Evolutionary conservation across 2,329 filamentous ascomycete species (phyloP), one percentile per base, ranked within the genome.

Genomic region (Pseudocercospora eumusae): DNA sequence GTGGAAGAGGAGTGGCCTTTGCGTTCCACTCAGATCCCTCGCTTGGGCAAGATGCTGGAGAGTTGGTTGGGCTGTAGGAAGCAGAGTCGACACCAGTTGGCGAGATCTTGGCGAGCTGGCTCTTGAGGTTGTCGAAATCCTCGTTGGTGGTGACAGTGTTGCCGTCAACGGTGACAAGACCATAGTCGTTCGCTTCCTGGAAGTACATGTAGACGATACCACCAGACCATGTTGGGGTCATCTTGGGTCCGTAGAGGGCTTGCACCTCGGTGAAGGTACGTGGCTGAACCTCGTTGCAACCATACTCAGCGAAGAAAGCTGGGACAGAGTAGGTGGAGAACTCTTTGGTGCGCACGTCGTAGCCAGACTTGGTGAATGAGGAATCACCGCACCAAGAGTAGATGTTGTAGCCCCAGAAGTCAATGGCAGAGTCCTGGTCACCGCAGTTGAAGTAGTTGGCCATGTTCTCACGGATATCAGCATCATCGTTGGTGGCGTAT

Each of bases 361-460:
- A 99, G 59, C 92, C 91, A 3, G 95, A 97, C 63, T 83, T 75
- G 36, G 82, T 74, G 81, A 89, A 95, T 72, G 82, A 86, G 74
- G 91, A 96, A 70, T 93, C 78, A 70, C 93, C 95, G 77, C 95
- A 99, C 95, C 95, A 99, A 57, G 93, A 96, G 85, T 99, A 99
- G 81, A 98, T 96, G 84, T 99, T 99, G 88, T 98, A 98, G 63
- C 95, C 95, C 91, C 93, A 99, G 83, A 96, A 98, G 79, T 99
- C 95, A 68, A 98, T 96, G 64, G 89, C 77, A 73, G 79, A 78
- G 8, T 82, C 80, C 33, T 82, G 75, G 64, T 86, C 77, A 64
- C 93, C 91, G 75, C 95, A 99, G 84, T 96, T 93, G 82, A 99
- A 97, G 85, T 96, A 99, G 75, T 92, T 81, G 69, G 92, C 91